Base-by-base conservation (phyloP, 768 basidiomycete species). In the Russula griseocarnosa region DNA sequence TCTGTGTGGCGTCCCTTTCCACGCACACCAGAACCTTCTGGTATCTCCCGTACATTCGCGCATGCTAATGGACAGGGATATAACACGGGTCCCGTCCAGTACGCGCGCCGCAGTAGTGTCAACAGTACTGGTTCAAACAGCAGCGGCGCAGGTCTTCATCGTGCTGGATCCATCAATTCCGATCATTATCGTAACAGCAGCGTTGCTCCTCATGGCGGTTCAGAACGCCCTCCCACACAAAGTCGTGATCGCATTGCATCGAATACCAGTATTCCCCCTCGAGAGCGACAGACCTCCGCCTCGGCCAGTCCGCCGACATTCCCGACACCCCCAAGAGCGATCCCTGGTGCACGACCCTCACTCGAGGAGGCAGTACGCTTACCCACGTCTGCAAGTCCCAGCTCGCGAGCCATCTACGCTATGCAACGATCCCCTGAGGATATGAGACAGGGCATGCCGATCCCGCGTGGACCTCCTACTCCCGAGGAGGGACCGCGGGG, bases 11-110 rank as follows among this genome's bases (percentile, higher is more conserved):
- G 59, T 16, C 54, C 14, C 11, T 40, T 8, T 42, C 53, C 58
- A 13, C 58, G 47, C 59, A 2, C 47, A 20, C 11, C 53, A 16
- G 64, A 65, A 18, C 64, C 64, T 22, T 65, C 65, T 20, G 65
- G 65, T 38, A 47, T 66, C 22, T 66, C 65, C 28, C 65, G 65
- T 49, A 64, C 65, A 42, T 32, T 66, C 2, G 51, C 61, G 36
- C 56, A 64, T 28, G 65, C 65, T 44, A 83, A 28, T 74, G 70
- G 24, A 69, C 71, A 67, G 84, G 80, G 20, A 75, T 73, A 5
- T 77, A 50, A 8, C 40, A 14, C 49, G n/a, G 28, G 26, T 75
- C 46, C 71, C 61, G 13, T 86, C 54, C 51, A 83, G 76, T 65
- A 24, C 70, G 71, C 64, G 77, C 79, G 1, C 75, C 77, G 44